Evolutionary conservation across 805 yeast species (phyloP), one percentile per base, ranked within the genome.

Genomic region (Candida quercuum): DNA sequence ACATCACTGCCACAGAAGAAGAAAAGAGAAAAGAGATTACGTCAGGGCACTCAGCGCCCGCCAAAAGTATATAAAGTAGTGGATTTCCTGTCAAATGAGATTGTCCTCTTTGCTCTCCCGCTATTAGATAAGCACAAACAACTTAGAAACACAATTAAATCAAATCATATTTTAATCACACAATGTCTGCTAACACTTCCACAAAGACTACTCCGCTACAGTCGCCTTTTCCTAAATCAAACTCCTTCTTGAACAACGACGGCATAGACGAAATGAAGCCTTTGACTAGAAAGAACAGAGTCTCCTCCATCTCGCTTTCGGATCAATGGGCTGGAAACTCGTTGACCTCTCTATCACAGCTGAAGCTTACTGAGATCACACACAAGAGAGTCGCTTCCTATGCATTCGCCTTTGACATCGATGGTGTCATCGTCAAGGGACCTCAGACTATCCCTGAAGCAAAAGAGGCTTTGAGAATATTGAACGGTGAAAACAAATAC

Each of bases 331-430:
- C 61, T 7, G 64, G 61, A 12, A 52, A 23, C 28, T 28, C 20
- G 26, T 11, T 34, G 49, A 36, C 49, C 41, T 22, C 36, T 36
- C 30, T 34, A 41, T 6, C 43, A 34, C 47, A n/a, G 48, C 49
- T 17, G 48, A 52, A 50, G 25, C 32, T 15, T 50, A 45, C 60
- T 4, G 71, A 76, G 14, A 70, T 83, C 46, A 85, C 81, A 53
- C 91, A 83, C 56, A 74, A 66, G 28, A 68, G 91, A 55, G 79
- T 83, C 28, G 88, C 89, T 1, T 78, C 85, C 3, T 83, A 83
- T 54, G 95, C 95, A 3, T 87, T 87, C 66, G 93, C 94, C 28
- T 87, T 88, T 59, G 96, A 88, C 63, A 87, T 87, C 39, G 96
- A 87, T 57, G 96, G 96, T 31, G 96, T 87, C 33, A 76, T 87